Evolutionary conservation across 2,329 filamentous ascomycete species (phyloP), one percentile per base, ranked within the genome.

Genomic region (Arthrinium puccinioides): DNA sequence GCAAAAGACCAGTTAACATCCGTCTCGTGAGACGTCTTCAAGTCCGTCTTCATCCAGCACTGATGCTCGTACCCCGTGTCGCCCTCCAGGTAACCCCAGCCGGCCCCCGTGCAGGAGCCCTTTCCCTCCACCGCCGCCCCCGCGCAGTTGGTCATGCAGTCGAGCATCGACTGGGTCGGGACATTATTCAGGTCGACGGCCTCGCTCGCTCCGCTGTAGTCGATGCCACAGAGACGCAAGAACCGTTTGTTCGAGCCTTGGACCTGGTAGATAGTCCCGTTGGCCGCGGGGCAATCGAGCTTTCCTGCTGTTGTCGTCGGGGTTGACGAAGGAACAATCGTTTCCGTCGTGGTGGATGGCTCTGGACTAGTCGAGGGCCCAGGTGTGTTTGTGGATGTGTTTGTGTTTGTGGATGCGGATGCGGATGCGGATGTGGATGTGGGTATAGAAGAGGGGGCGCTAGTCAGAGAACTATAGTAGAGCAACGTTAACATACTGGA

Each of bases 71-170:
- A 51, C 2, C 59, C 59, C 9, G 52, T 40, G 30, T 67, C 66
- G n/a, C 62, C 61, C 1, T 57, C 44, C 8, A 67, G 52, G 33
- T 61, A 56, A 3, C 67, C 67, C 67, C 67, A 71, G 9, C 64
- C 62, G 33, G 59, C 65, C 5, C 61, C 67, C 1, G 59, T 60
- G 43, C 66, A 70, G 14, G 53, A 55, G n/a, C n/a, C n/a, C n/a
- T n/a, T n/a, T n/a, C n/a, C n/a, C n/a, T n/a, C n/a, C 3, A 46
- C 33, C 23, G 19, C 19, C 9, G 56, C 61, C 5, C 56, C 57
- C 0, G 65, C 65, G 43, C 67, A 70, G 24, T 60, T 60, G 32
- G 61, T 55, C 46, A 70, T 67, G 48, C 67, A 70, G 18, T 61
- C 63, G 38, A 63, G 53, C 51, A 67, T 59, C 39, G 47, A 66